Evolutionary conservation across 2,329 filamentous ascomycete genomes (phyloP).

Genomic region (Penicillium fuscoglaucum): DNA sequence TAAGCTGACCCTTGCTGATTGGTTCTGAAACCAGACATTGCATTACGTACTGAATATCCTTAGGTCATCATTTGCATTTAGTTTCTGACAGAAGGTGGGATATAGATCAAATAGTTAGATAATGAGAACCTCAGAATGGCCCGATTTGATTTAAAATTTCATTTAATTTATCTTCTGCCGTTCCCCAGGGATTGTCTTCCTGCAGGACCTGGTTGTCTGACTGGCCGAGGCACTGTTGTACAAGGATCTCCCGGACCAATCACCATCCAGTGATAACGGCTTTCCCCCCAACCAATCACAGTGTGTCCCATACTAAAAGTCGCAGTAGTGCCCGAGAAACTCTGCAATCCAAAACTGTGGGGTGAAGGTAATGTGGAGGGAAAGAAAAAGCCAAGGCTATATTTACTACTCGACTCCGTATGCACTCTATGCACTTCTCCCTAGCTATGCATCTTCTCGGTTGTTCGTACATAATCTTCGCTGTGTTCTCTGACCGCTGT

Average conservation of each 20-base stretch:
- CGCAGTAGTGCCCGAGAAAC: conserved; percentile 22
- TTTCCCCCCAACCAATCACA: conserved; percentile 26
- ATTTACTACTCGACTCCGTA: not conserved
- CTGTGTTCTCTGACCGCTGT: not conserved
- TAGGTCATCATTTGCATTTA: conserved; percentile 5
- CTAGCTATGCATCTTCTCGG: too few species aligned
- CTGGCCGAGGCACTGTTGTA: not conserved
- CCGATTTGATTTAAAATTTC: not conserved
- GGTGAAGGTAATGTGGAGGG: conserved; percentile 7
- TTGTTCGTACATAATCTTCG: not conserved
- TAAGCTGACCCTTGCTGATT: conserved; percentile 35
- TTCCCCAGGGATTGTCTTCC: not conserved
- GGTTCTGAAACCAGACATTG: conserved; percentile 24
- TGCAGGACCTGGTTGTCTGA: not conserved
- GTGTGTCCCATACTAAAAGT: conserved; percentile 8
- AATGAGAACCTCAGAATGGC: conserved; percentile 1
- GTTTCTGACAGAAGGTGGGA: not conserved
- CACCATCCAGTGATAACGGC: conserved; percentile 26
- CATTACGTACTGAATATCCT: conserved; percentile 37
- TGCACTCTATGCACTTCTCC: not conserved
- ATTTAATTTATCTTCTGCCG: not conserved
- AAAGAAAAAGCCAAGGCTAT: conserved; percentile 1
- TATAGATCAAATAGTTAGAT: conserved; percentile 6
- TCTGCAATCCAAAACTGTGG: conserved; percentile 20
- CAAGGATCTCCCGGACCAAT: conserved; percentile 22